These are phyloP conservation scores for Aegilops speltoides DNA, from an alignment of 176 grass and related monocot species.

Conservation along the genomic window DNA sequence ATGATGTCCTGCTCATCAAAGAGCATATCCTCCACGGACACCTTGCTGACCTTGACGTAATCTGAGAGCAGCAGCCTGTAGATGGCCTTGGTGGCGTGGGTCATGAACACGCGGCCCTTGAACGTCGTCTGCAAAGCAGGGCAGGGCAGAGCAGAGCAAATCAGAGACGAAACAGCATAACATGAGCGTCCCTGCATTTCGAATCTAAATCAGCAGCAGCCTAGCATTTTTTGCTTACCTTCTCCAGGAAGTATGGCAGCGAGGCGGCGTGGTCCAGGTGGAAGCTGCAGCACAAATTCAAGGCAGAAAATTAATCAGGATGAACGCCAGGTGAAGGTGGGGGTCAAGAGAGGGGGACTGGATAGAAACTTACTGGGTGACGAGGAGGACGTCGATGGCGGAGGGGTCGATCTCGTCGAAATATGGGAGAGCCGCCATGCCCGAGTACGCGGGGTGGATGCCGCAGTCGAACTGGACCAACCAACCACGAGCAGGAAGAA, in stretches of 20 bases:
- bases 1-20: constrained; percentile 88
- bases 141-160: background rate
- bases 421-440: constrained; percentile 85
- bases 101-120: constrained; percentile 92
- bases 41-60: constrained; percentile 98
- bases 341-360: background rate
- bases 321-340: background rate
- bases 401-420: constrained; percentile 99
- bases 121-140: constrained; percentile 72
- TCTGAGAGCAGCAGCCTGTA: constrained; percentile 79
- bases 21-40: constrained; percentile 91
- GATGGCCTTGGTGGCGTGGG: constrained; percentile 94
- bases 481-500: background rate
- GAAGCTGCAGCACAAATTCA: constrained; percentile 53
- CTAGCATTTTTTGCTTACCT: constrained; percentile 38
- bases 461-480: constrained; percentile 34
- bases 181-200: too few relatives aligned
- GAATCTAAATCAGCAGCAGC: background rate
- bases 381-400: constrained; percentile 84
- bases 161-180: background rate
- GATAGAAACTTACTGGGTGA: constrained; percentile 60
- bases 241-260: constrained; percentile 90
- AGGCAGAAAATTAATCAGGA: background rate
- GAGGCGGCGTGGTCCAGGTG: constrained; percentile 98
- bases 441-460: constrained; percentile 91